A percentile compares a stretch with the other conserved stretches of the same genome.
phyloP scores from a whole-genome alignment of 2,329 filamentous ascomycete species.

The Monilinia vaccinii-corymbosi region DNA sequence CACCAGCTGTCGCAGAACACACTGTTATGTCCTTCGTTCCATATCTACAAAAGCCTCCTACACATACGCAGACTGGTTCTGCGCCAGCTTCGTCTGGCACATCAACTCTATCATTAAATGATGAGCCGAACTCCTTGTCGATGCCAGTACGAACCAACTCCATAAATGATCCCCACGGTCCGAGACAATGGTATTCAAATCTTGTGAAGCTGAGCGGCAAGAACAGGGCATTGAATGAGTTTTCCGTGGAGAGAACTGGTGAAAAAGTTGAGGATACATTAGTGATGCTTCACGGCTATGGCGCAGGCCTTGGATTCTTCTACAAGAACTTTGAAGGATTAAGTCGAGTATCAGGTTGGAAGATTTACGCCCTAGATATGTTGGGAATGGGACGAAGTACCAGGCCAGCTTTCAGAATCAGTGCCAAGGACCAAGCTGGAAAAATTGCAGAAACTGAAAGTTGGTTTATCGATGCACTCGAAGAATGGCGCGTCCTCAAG shows the following conservation, averaged over 20 bases:
- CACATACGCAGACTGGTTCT: slow-evolving; percentile 43
- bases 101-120: slow-evolving; percentile 31
- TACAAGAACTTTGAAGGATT: slow-evolving; percentile 95
- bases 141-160: slow-evolving; percentile 35
- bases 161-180: slow-evolving; percentile 69
- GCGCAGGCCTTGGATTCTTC: slow-evolving; percentile 92
- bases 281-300: slow-evolving; percentile 95
- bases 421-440: slow-evolving; percentile 68
- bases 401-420: slow-evolving; percentile 74
- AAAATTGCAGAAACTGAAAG: slow-evolving; percentile 84
- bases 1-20: slow-evolving; percentile 76
- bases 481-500: slow-evolving; percentile 85
- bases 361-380: slow-evolving; percentile 88
- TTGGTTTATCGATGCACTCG: slow-evolving; percentile 93
- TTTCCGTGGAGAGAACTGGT: slow-evolving; percentile 75
- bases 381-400: slow-evolving; percentile 88
- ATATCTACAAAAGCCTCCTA: slow-evolving; percentile 63
- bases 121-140: slow-evolving; percentile 33
- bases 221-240: slow-evolving; percentile 83
- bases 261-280: slow-evolving; percentile 76
- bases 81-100: slow-evolving; percentile 36
- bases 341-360: slow-evolving; percentile 71
- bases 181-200: slow-evolving; percentile 74
- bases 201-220: slow-evolving; percentile 80
- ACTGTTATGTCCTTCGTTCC: slow-evolving; percentile 81